Base-by-base conservation (phyloP, 352 stramenopile species). In the Phytophthora colocasiae region DNA sequence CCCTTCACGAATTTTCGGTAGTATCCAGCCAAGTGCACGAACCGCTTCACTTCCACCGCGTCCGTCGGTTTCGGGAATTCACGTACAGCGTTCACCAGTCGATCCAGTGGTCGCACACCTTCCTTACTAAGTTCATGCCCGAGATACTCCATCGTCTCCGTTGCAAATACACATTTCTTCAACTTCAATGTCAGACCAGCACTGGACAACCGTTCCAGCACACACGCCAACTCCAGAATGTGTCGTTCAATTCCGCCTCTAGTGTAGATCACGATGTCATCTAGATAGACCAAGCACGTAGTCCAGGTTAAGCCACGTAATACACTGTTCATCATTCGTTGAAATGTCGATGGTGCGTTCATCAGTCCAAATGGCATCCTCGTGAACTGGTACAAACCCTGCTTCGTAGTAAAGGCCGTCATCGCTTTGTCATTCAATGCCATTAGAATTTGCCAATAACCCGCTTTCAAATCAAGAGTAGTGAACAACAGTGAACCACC, bases 341-440 rank as follows among this genome's bases (percentile, higher is more conserved):
- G 44, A 36, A 51, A 51, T 11, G 44, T 51, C 2, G 44, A 51
- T 22, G 44, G 44, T 11, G 24, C 26, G 12, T 51, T 51, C 6
- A 14, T 19, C 12, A 17, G 12, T 4, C 34, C 34, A 40, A 40
- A 40, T 12, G 34, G 34, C 34, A 40, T 40, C 14, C 22, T 24
- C 5, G 36, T 6, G 10, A 50, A 50, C 11, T 22, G 24, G 36
- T 50, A 50, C 4, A 50, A 10, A 4, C 44, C 44, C 11, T 36
- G 26, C 24, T 50, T 50, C 2, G 24, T 50, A 14, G 44, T 50
- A 15, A 50, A 50, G 3, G 44, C 44, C 2, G 44, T 50, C 9
- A 38, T 50, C 2, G 5, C 44, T 17, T 15, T 34, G 10, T 50
- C 44, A 11, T 36, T 14, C 0, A 6, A 5, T 0, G 44, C 44